Evolutionary conservation across 441 rosid species (phyloP).

Genomic region (Flueggea neowawraea): DNA sequence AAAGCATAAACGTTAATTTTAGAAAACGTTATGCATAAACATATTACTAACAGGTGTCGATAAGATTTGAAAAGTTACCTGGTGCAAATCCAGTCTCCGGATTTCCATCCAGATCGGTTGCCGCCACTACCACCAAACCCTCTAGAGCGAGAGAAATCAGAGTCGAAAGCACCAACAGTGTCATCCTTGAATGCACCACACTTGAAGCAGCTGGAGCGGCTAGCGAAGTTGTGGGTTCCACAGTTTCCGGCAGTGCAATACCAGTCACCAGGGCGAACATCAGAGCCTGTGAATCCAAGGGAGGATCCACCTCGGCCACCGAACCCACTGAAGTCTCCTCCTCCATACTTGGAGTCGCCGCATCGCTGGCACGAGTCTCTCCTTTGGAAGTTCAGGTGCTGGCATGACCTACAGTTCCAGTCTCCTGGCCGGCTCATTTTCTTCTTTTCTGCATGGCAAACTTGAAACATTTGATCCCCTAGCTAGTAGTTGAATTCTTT

Average conservation of each 20-base stretch:
- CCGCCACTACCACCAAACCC: conserved; percentile 35
- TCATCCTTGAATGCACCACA: conserved; percentile 84
- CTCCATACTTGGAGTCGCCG: conserved; percentile 45
- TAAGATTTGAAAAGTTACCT: conserved; percentile 31
- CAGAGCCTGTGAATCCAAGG: conserved; percentile 69
- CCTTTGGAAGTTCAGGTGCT: conserved; percentile 90
- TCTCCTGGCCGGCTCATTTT: conserved; percentile 94
- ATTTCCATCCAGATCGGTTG: conserved; percentile 81
- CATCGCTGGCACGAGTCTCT: conserved; percentile 94
- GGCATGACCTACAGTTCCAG: conserved; percentile 95
- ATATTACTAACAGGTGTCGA: too few species aligned
- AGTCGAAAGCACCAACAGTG: conserved; percentile 33
- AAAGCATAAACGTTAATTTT: too few species aligned
- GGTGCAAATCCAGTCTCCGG: conserved; percentile 97
- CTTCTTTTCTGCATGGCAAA: conserved; percentile 7
- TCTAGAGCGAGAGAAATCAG: conserved; percentile 51
- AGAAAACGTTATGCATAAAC: too few species aligned
- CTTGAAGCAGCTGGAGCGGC: conserved; percentile 88
- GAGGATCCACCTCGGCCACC: conserved; percentile 28
- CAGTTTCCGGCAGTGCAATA: conserved; percentile 75
- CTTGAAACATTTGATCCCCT: too few species aligned
- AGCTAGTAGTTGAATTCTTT: too few species aligned
- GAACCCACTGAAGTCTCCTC: conserved; percentile 20
- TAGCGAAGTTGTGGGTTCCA: conserved; percentile 95
- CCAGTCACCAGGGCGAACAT: conserved; percentile 95